Conservation (phyloP, 108 stramenopile genomes). For the Cyclotella distinguenda region DNA sequence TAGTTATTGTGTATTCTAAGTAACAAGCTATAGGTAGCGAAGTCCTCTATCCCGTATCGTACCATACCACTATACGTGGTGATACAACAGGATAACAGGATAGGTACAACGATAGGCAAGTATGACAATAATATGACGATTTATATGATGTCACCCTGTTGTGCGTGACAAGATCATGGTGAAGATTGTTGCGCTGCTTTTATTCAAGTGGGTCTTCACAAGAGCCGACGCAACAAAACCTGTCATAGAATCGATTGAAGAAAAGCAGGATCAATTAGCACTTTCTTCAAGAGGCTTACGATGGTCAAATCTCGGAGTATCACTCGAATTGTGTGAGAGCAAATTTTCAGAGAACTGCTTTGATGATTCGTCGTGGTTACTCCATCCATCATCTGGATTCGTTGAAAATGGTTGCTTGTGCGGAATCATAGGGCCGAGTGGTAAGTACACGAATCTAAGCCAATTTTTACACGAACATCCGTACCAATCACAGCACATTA, state of each 20-base stretch:
- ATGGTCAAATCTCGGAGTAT: conserved; percentile 42
- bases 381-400: conserved; percentile 55
- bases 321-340: conserved; percentile 15
- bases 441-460: neutral
- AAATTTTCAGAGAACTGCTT: conserved; percentile 11
- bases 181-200: neutral
- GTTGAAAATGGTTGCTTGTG: conserved; percentile 64
- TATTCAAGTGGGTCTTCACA: neutral
- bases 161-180: too few relatives aligned
- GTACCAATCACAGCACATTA: neutral
- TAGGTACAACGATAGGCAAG: too few relatives aligned
- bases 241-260: neutral
- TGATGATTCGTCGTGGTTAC: conserved; percentile 38
- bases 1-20: too few relatives aligned
- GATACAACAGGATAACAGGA: too few relatives aligned
- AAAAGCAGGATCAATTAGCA: neutral
- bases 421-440: conserved; percentile 66
- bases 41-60: too few relatives aligned
- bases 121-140: too few relatives aligned
- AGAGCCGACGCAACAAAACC: too few relatives aligned
- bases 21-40: too few relatives aligned
- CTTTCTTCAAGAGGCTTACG: conserved; percentile 26
- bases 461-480: neutral
- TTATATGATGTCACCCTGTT: too few relatives aligned
- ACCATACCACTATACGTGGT: too few relatives aligned